Conservation (phyloP, 2,329 filamentous ascomycete genomes). For the Xylariaceae sp. region DNA sequence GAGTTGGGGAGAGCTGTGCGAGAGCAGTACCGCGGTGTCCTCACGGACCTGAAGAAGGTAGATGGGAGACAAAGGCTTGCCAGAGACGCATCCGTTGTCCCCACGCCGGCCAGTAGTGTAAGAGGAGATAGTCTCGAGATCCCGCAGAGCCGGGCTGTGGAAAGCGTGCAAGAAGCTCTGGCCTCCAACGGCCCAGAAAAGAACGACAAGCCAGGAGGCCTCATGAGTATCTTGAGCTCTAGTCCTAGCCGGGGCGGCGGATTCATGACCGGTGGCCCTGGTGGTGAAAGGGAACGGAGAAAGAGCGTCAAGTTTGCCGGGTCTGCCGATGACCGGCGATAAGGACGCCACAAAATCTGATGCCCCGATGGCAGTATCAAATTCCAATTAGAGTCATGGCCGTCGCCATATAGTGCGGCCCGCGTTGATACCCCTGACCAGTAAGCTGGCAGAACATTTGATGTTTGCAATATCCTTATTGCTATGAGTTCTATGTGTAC, state of each 20-base stretch:
- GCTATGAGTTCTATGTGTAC: too few species aligned
- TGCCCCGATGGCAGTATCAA: background rate
- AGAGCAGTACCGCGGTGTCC: constrained; percentile 34
- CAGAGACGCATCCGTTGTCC: constrained; percentile 12
- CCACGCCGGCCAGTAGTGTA: constrained; percentile 27
- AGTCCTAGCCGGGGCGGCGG: constrained; percentile 38
- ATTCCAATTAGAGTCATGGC: background rate
- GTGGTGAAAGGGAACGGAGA: constrained; percentile 47
- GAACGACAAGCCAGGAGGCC: constrained; percentile 24
- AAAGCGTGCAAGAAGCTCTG: constrained; percentile 51
- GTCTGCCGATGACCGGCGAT: constrained; percentile 33
- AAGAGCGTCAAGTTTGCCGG: constrained; percentile 61
- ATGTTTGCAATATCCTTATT: too few species aligned
- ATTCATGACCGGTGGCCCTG: constrained; percentile 18
- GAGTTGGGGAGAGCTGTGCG: constrained; percentile 45
- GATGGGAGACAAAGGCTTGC: constrained; percentile 13
- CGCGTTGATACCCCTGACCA: background rate
- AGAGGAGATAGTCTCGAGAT: constrained; percentile 50
- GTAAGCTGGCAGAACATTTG: too few species aligned
- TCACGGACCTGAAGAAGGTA: constrained; percentile 15
- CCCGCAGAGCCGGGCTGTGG: constrained; percentile 54
- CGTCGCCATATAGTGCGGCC: background rate
- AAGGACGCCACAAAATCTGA: constrained; percentile 7
- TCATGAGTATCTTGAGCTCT: constrained; percentile 47
- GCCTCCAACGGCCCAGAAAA: constrained; percentile 11